Percentiles rank a stretch among this genome's conserved stretches.
Conservation (phyloP, 192 early-diverging fungal species). For the Umbelopsis isabellina region DNA sequence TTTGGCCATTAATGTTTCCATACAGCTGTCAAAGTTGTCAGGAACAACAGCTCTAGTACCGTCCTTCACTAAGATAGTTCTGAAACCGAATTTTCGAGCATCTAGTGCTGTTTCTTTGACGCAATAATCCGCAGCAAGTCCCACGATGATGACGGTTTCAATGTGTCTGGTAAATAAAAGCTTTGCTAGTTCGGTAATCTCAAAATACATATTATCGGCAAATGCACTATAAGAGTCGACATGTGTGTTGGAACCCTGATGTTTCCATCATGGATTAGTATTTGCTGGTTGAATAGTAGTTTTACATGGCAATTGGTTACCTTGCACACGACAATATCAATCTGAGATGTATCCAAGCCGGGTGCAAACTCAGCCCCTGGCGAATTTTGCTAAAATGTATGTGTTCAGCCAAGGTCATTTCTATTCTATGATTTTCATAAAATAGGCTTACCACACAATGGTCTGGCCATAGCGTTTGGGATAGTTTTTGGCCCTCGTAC, state of each 20-base stretch:
- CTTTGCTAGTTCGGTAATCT: constrained; percentile 31
- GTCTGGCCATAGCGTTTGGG: constrained; percentile 33
- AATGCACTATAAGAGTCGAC: constrained; percentile 43
- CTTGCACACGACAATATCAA: constrained; percentile 26
- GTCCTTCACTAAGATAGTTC: constrained; percentile 30
- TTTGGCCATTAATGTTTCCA: constrained; percentile 2
- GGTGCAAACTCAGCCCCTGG: constrained; percentile 20
- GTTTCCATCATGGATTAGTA: background rate
- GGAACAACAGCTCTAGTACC: constrained; percentile 24
- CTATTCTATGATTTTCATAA: background rate
- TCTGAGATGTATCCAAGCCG: background rate
- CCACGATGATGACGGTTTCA: constrained; percentile 24
- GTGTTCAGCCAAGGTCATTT: background rate
- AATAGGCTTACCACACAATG: constrained; percentile 37
- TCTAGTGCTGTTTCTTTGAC: constrained; percentile 36
- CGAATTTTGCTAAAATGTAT: constrained; percentile 24
- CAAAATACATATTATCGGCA: constrained; percentile 31
- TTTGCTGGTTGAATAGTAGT: background rate
- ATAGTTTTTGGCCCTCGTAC: constrained; percentile 13
- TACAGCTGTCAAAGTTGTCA: constrained; percentile 7
- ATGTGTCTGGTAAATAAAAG: constrained; percentile 24
- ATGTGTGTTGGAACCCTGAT: constrained; percentile 23
- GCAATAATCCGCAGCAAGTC: constrained; percentile 34
- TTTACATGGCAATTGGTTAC: background rate
- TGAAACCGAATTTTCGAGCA: constrained; percentile 40